A percentile compares a stretch with the other conserved stretches of the same genome.
phyloP scores from a whole-genome alignment of 305 asterid species.

The Solanum hybrid region DNA sequence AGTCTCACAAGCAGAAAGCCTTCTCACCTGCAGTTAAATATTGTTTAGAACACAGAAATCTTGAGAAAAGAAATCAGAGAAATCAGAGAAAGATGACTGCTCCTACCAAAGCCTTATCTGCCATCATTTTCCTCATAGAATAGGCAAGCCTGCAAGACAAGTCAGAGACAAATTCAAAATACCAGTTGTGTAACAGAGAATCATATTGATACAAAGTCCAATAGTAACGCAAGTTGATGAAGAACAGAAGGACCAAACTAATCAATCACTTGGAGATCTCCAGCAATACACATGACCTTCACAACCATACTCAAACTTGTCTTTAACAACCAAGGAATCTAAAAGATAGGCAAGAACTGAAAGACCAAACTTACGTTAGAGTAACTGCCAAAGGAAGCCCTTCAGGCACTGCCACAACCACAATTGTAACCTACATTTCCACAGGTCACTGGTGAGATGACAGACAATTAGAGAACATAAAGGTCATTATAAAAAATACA shows the following conservation, averaged over 20 bases:
- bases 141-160: constrained; percentile 78
- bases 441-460: background rate
- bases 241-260: background rate
- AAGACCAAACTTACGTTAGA: constrained; percentile 48
- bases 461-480: background rate
- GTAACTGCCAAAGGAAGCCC: constrained; percentile 90
- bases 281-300: background rate
- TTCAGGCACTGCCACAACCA: constrained; percentile 87
- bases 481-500: constrained; percentile 6
- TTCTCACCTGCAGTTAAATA: constrained; percentile 64
- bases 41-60: constrained; percentile 1
- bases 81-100: background rate
- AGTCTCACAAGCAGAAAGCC: constrained; percentile 97
- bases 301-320: background rate
- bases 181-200: constrained; percentile 5
- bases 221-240: background rate
- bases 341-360: background rate
- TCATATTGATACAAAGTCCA: background rate
- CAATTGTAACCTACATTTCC: constrained; percentile 62
- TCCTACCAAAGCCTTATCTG: constrained; percentile 94
- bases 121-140: constrained; percentile 99
- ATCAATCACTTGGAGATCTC: background rate
- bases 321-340: background rate
- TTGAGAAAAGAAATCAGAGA: background rate
- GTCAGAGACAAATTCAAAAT: background rate